Conservation (phyloP, 78 protist genomes). For the Dictyostelium firmibasis region DNA sequence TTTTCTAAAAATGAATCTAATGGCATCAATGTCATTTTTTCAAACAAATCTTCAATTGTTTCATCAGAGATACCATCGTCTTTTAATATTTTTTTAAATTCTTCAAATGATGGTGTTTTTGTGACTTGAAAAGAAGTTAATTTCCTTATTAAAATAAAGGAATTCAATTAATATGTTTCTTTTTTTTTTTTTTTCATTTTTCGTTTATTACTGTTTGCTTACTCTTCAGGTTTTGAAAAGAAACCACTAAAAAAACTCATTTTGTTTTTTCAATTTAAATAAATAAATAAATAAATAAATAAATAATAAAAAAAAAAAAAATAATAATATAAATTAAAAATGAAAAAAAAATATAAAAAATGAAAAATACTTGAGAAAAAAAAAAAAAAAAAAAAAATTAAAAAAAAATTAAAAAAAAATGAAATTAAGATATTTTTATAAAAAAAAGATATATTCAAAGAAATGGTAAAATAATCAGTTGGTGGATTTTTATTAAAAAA, state of each 20-base stretch:
- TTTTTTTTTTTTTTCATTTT: no score
- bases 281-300: no score
- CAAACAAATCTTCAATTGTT: not conserved
- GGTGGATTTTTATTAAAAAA: not conserved
- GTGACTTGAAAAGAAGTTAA: not conserved
- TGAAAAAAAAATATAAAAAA: no score
- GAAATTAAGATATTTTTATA: not conserved
- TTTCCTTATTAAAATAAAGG: no score
- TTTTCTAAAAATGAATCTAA: not conserved
- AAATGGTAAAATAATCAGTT: not conserved
- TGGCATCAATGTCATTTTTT: not conserved
- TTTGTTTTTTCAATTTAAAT: not conserved
- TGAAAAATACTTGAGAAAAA: no score
- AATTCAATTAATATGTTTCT: not conserved
- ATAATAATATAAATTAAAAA: no score
- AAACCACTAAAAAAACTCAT: not conserved
- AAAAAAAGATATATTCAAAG: not conserved
- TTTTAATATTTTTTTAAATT: slow-evolving; percentile 8
- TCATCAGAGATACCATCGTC: not conserved
- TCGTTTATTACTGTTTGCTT: not conserved
- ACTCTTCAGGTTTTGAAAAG: not conserved
- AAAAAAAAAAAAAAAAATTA: no score
- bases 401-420: no score
- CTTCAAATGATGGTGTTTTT: slow-evolving; percentile 26
- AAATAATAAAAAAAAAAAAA: no score